Percentiles rank a stretch among this genome's conserved stretches.
These are phyloP conservation scores for Phytopythium helicoides DNA, from an alignment of 352 stramenopile species.

Conservation along the genomic window DNA sequence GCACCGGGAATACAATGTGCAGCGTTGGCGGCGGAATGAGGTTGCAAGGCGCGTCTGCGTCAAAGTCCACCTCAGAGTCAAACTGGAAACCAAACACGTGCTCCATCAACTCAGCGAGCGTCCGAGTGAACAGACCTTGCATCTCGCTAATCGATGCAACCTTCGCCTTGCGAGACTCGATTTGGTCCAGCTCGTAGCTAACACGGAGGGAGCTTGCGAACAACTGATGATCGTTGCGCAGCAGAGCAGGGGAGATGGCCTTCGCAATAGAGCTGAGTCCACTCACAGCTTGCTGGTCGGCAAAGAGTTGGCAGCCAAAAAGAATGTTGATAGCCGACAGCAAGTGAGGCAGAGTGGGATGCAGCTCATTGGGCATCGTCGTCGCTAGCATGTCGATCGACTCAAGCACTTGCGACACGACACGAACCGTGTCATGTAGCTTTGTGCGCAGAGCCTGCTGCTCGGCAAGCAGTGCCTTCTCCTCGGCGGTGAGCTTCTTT, in stretches of 20 bases:
- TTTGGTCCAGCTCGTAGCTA: slow-evolving; percentile 36
- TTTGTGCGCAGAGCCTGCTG: slow-evolving; percentile 58
- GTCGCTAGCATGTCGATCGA: slow-evolving; percentile 56
- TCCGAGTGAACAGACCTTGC: slow-evolving; percentile 53
- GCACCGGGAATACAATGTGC: slow-evolving; percentile 75
- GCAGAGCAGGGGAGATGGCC: slow-evolving; percentile 54
- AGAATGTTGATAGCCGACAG: slow-evolving; percentile 48
- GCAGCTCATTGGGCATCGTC: slow-evolving; percentile 61
- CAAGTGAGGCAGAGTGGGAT: slow-evolving; percentile 67
- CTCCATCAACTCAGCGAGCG: slow-evolving; percentile 64
- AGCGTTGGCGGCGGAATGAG: slow-evolving; percentile 68
- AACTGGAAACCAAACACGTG: slow-evolving; percentile 84
- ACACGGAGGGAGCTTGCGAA: slow-evolving; percentile 59
- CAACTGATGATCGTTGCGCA: slow-evolving; percentile 67
- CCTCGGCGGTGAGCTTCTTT: slow-evolving; percentile 40
- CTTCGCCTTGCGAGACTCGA: slow-evolving; percentile 41
- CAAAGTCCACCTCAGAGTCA: slow-evolving; percentile 74
- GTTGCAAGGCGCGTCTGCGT: slow-evolving; percentile 61
- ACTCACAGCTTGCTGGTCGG: slow-evolving; percentile 4
- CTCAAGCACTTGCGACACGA: slow-evolving; percentile 57
- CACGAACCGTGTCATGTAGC: slow-evolving; percentile 36
- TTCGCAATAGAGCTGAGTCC: slow-evolving; percentile 45
- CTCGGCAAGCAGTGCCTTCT: slow-evolving; percentile 52
- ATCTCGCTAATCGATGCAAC: slow-evolving; percentile 30
- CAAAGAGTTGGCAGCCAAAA: slow-evolving; percentile 62